Base-by-base conservation (phyloP, 331 rosid species). In the Erythrophleum ivorense region DNA sequence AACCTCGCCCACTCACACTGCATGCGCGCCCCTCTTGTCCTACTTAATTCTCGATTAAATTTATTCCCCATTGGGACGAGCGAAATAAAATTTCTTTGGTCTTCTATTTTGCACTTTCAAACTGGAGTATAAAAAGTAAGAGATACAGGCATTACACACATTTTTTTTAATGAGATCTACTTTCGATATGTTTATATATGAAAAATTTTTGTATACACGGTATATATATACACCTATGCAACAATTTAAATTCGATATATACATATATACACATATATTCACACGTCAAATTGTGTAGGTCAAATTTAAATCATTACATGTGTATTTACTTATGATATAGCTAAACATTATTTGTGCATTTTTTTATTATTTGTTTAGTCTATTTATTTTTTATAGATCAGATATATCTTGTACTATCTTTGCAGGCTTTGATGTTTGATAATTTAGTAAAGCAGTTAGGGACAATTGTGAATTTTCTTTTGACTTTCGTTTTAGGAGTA, bases 1-100 rank as follows among this genome's bases (percentile, higher is more conserved):
- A 62, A 71, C 84, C 71, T 77, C 58, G 82, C 80, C 78, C 84
- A 81, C 81, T 81, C 50, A 69, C 74, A 6, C 60, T 29, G 55
- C 85, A 76, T 6, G 64, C 29, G 29, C 52, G 43, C 49, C 18
- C 46, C 79, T 75, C 63, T 74, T 67, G 14, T 29, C 53, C 16
- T 1, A 3, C 31, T 24, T 24, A 24, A 24, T 81, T 52, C 76
- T 82, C 46, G 18, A 31, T 6, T 73, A 62, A 33, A 14, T 64
- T 34, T 34, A 13, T 14, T 64, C 3, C 10, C 2, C 68, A 5
- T 34, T 15, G 12, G 21, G 8, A 1, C 43, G n/a, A 1, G 16
- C 55, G 13, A 14, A 11, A 57, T n/a, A 1, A 3, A 12, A 1
- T 31, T 63, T 13, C 8, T 2, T 12, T 0, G 6, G 3, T 15